Base-by-base conservation (phyloP, 441 rosid species). In the Adansonia grandidieri region DNA sequence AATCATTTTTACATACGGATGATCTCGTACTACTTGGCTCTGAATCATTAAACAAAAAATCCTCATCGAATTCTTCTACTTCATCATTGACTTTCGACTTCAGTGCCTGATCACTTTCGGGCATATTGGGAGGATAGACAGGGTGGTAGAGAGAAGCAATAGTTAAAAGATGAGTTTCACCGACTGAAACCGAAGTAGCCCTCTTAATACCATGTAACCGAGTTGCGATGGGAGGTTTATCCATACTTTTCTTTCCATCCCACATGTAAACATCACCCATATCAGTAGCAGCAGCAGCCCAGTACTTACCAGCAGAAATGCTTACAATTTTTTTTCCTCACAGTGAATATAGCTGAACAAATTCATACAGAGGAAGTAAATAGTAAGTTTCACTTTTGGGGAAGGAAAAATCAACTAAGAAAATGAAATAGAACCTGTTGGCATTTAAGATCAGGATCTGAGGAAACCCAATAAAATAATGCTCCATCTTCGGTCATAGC, bases 401-500 rank as follows among this genome's bases (percentile, higher is more conserved):
- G n/a, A 57, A 8, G 19, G 54, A 37, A 37, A 66, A 37, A 24
- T 32, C 48, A 71, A 22, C 28, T 42, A 32, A 28, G 75, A 78
- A 54, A 57, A 53, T 62, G 5, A 20, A 85, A 73, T 9, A 82
- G 73, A 84, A 96, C 98, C 99, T 94, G 97, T 80, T 91, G 97
- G 90, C 98, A 92, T 90, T 81, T 88, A 77, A 89, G 94, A 86
- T 87, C 91, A 84, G 97, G 90, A 85, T 96, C 97, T 1, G 98
- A 87, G 47, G 99, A 94, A 80, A 84, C 84, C 98, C 98, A 96
- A 84, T 87, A 94, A 88, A 96, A 96, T 82, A 94, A 85, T 75
- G 96, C 82, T 62, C 98, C 99, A 85, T 96, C 98, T 82, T 94
- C 96, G 2, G 95, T 89, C 45, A 91, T 91, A 76, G 97, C 99